Evolutionary conservation across 2,329 filamentous ascomycete species (phyloP).

Genomic region (Hymenoscyphus occultus): DNA sequence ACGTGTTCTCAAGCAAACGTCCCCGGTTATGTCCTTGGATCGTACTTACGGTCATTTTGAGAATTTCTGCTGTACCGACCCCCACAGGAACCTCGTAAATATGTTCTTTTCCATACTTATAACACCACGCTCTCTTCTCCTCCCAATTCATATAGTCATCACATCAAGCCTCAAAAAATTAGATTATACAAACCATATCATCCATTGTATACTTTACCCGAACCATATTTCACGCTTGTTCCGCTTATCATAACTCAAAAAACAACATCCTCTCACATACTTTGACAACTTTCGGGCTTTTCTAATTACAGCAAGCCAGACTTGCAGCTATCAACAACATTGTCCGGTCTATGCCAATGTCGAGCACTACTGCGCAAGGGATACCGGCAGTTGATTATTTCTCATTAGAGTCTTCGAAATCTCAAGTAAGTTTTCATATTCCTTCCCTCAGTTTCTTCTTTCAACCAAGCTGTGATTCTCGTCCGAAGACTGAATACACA

Average conservation of each 20-base stretch:
- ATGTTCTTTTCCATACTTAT: not conserved
- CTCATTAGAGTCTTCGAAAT: constrained; percentile 19
- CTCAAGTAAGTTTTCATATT: constrained; percentile 23
- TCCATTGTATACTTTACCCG: not conserved
- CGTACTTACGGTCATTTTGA: not conserved
- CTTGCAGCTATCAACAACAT: not conserved
- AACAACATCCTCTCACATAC: not conserved
- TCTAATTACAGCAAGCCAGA: not conserved
- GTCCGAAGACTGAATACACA: not conserved
- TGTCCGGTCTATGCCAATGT: constrained; percentile 15
- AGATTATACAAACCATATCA: not conserved
- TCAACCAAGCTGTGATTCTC: not conserved
- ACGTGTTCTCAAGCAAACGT: not conserved
- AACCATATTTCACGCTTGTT: not conserved
- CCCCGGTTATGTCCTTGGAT: not conserved
- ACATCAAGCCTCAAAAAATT: not conserved
- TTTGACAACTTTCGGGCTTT: not conserved
- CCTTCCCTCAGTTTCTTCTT: not conserved
- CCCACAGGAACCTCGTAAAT: not conserved
- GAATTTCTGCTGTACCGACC: not conserved
- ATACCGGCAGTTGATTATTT: constrained; percentile 24
- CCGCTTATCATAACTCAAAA: too few species aligned
- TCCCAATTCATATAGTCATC: not conserved
- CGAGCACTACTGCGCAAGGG: constrained; percentile 16
- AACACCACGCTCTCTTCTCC: not conserved